These are phyloP conservation scores for Leucocoprinus birnbaumii DNA, from an alignment of 768 basidiomycete genomes.

Conservation along the genomic window DNA sequence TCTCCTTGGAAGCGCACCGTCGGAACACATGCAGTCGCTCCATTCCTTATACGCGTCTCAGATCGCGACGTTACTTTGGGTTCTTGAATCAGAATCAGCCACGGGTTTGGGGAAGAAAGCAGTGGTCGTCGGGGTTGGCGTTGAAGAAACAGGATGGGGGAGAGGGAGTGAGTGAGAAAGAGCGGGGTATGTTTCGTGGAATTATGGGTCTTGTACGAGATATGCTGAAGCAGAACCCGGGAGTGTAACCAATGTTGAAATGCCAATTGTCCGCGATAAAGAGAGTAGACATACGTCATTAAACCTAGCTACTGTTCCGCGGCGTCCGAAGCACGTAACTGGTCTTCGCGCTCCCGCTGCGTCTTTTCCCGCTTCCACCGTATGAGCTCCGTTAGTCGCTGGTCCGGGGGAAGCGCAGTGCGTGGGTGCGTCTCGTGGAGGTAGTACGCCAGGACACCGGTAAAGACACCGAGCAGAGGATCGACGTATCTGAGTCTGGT, in stretches of 20 bases:
- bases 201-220: slow-evolving; percentile 48
- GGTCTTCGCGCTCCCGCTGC: slow-evolving; percentile 25
- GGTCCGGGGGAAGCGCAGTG: slow-evolving; percentile 53
- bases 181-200: slow-evolving; percentile 42
- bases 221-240: slow-evolving; percentile 22
- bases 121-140: slow-evolving; percentile 76
- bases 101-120: slow-evolving; percentile 46
- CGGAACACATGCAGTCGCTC: slow-evolving; percentile 65
- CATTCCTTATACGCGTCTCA: slow-evolving; percentile 85
- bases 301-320: neutral
- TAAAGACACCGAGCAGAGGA: slow-evolving; percentile 72
- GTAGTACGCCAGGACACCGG: slow-evolving; percentile 75
- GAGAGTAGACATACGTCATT: neutral
- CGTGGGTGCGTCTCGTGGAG: slow-evolving; percentile 81
- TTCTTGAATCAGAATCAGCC: slow-evolving; percentile 36
- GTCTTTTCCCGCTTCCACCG: slow-evolving; percentile 66
- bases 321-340: slow-evolving; percentile 47
- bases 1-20: slow-evolving; percentile 72
- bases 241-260: neutral
- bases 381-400: slow-evolving; percentile 52
- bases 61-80: slow-evolving; percentile 83
- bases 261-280: neutral
- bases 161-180: slow-evolving; percentile 30
- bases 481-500: slow-evolving; percentile 53
- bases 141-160: slow-evolving; percentile 38